Base-by-base conservation (phyloP, 129 eudicot species). In the Apium graveolens region DNA sequence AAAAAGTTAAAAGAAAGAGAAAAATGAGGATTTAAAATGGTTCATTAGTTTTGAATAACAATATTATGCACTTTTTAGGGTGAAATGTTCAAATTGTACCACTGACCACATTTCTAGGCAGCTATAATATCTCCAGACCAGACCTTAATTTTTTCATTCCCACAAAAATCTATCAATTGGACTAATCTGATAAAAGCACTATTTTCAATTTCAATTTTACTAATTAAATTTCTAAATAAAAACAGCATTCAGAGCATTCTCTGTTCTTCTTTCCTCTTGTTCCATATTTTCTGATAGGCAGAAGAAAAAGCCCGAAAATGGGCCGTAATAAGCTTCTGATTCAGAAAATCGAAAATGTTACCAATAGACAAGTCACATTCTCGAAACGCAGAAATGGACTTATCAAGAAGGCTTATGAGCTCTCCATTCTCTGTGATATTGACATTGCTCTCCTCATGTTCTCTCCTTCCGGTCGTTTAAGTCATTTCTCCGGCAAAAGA, bases 331-430 rank as follows among this genome's bases (percentile, higher is more conserved):
- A 92, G 84, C 97, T 90, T 80, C 92, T 88, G 24, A 90, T 92
- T 76, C 87, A 85, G 83, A 92, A 86, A 86, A 92, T 92, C 32
- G 92, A 90, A 45, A 92, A 90, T 82, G 84, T 79, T 41, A 90
- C 96, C 27, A 90, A 86, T 70, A 83, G 95, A 45, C 93, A 90
- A 82, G 96, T 92, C 32, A 92, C 96, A 3, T 92, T 88, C 84
- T 90, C 96, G 69, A 92, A 92, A 84, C 93, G 96, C 62, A 82
- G 96, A 69, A 90, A 92, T 88, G 96, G 97, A 44, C 92, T 92
- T 81, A 86, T 92, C 24, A 92, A 89, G 60, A 92, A 92, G 78
- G 97, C 97, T 79, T 92, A 92, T 29, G 97, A 92, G 78, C 87
- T 92, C 3, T 91, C 97, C 0, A 85, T 89, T 77, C 76, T 92